phyloP scores from a whole-genome alignment of 2,329 filamentous ascomycete genomes.

The Orbilia blumenaviensis region DNA sequence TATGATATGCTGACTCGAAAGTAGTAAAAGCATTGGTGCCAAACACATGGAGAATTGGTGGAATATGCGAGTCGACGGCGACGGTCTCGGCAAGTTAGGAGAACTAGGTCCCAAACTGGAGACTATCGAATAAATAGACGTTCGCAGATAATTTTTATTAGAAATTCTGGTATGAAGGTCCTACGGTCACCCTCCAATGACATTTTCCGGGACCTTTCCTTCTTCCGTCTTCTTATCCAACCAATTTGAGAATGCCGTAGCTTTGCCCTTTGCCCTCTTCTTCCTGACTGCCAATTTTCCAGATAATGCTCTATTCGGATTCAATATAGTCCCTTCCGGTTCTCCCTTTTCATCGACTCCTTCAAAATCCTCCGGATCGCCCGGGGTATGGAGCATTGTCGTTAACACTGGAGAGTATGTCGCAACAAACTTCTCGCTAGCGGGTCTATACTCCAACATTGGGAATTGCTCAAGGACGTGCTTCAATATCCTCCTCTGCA shows the following conservation, averaged over 20 bases:
- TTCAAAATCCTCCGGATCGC: constrained; percentile 33
- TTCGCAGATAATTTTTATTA: no score
- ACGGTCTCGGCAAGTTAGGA: constrained; percentile 71
- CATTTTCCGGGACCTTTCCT: constrained; percentile 26
- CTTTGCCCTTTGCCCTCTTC: constrained; percentile 8
- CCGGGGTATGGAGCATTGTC: constrained; percentile 17
- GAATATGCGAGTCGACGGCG: constrained; percentile 76
- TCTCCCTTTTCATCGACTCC: constrained; percentile 41
- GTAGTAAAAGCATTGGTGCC: constrained; percentile 71
- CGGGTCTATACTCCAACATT: constrained; percentile 32
- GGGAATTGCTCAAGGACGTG: constrained; percentile 52
- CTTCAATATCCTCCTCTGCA: constrained; percentile 55
- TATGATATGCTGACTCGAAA: constrained; percentile 3
- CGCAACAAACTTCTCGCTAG: constrained; percentile 20
- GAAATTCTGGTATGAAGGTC: not conserved
- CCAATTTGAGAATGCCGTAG: constrained; percentile 26
- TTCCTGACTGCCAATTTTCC: constrained; percentile 15
- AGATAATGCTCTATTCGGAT: constrained; percentile 17
- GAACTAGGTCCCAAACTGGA: constrained; percentile 59
- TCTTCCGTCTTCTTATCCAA: constrained; percentile 32
- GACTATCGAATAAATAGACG: constrained; percentile 18
- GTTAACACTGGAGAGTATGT: constrained; percentile 33
- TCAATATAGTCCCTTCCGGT: constrained; percentile 7
- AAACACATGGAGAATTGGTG: constrained; percentile 76
- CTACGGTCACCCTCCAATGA: not conserved